Percentiles rank a stretch among this genome's conserved stretches.
These are phyloP conservation scores for Claviceps pazoutovae DNA, from an alignment of 2,329 filamentous ascomycete genomes.

Conservation along the genomic window DNA sequence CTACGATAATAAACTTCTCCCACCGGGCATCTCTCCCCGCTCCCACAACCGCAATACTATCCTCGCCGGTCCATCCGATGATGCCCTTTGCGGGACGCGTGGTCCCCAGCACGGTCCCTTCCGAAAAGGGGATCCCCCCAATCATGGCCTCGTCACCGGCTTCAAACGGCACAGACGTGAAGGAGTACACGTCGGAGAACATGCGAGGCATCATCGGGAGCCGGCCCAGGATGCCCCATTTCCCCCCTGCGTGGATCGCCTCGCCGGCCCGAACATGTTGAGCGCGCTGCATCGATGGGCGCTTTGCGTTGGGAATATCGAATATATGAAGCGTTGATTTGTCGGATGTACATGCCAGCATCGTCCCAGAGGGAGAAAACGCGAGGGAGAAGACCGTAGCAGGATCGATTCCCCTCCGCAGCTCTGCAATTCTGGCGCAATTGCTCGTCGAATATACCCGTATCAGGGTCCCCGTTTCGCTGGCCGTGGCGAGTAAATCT, in stretches of 20 bases:
- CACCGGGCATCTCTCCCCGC: constrained; percentile 70
- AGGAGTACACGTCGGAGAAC: constrained; percentile 83
- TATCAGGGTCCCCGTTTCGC: constrained; percentile 79
- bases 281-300: constrained; percentile 20
- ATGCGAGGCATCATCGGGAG: constrained; percentile 74
- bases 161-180: constrained; percentile 67
- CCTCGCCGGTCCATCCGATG: constrained; percentile 70
- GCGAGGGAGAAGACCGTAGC: constrained; percentile 78
- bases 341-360: constrained; percentile 87
- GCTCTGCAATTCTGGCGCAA: constrained; percentile 68
- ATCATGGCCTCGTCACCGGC: constrained; percentile 57
- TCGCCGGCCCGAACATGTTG: constrained; percentile 15
- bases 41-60: constrained; percentile 61
- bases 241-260: constrained; percentile 36
- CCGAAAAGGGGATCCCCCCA: constrained; percentile 28
- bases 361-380: constrained; percentile 67
- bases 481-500: constrained; percentile 74
- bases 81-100: constrained; percentile 62
- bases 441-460: constrained; percentile 72
- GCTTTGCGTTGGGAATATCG: constrained; percentile 53
- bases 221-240: constrained; percentile 76
- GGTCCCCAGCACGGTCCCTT: constrained; percentile 33
- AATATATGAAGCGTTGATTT: constrained; percentile 94
- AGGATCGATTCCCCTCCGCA: constrained; percentile 77
- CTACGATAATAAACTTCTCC: constrained; percentile 71